phyloP scores from a whole-genome alignment of 192 early-diverging fungal species.

The Coemansia sp. region DNA sequence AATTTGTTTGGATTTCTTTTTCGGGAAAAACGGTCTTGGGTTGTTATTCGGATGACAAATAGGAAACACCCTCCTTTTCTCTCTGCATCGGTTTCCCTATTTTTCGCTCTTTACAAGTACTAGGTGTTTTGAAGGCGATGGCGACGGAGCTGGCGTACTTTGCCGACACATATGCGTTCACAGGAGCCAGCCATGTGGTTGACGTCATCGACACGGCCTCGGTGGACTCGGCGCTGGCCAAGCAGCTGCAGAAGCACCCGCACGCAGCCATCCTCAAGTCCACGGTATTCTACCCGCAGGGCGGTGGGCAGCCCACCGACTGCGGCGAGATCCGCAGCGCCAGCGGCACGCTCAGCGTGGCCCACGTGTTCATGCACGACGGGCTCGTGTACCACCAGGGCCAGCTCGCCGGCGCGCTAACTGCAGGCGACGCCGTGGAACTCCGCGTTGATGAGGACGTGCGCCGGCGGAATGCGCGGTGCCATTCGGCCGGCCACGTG shows the following conservation, averaged over 20 bases:
- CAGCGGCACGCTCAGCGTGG: background rate
- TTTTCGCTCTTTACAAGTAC: no score
- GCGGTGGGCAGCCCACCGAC: constrained; percentile 31
- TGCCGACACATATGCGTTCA: constrained; percentile 17
- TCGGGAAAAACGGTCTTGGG: no score
- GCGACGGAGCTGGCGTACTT: constrained; percentile 15
- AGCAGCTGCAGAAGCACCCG: constrained; percentile 10
- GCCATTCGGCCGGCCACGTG: constrained; percentile 27
- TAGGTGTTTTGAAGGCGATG: background rate
- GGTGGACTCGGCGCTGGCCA: background rate
- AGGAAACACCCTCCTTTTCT: no score
- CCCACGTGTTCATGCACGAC: constrained; percentile 8
- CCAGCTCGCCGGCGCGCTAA: background rate
- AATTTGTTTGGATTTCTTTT: no score
- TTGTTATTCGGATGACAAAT: no score
- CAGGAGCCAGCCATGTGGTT: constrained; percentile 2
- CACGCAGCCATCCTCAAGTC: constrained; percentile 12
- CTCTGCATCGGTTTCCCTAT: no score
- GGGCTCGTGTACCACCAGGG: constrained; percentile 18
- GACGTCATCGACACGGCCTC: background rate
- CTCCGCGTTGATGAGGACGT: constrained; percentile 6
- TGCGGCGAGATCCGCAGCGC: constrained; percentile 3
- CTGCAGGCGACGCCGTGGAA: background rate
- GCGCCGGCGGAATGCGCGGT: constrained; percentile 19
- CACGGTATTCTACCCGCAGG: constrained; percentile 29